Evolutionary conservation across 768 basidiomycete genomes (phyloP), one percentile per base, ranked within the genome.

Genomic region (Russula sp.): DNA sequence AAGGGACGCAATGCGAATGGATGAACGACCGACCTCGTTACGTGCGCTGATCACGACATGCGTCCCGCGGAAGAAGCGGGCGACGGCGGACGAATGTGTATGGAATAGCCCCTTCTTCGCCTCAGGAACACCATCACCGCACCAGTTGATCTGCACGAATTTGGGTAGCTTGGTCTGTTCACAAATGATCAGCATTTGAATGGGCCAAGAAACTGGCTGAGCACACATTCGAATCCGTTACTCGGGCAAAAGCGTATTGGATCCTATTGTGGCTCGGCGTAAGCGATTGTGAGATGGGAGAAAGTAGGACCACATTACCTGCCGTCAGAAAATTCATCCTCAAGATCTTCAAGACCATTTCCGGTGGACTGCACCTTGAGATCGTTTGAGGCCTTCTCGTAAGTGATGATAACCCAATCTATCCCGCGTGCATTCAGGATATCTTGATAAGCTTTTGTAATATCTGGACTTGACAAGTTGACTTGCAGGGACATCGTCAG

Each of bases 141-240:
- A 93, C 95, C 96, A 97, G 69, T 93, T 92, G 73, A 98, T 88
- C 70, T 96, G 90, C 16, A 98, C 93, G 64, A 95, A 92, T 76
- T 97, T 98, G 48, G 87, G 79, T 2, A 98, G 80, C 63, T 87
- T 78, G 69, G 82, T 91, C 89, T 96, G 68, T 56, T 59, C 5
- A 35, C 35, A 16, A 50, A 29, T 5, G 8, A 34, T 49, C 61
- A 65, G 46, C 11, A 7, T 43, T 22, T 20, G 22, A 59, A 14
- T 20, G 10, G 29, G 3, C 47, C 6, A 35, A 61, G 22, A n/a
- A 7, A 29, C 32, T 18, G 35, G 34, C 57, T 32, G 2, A 2
- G 72, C 84, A 58, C 67, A 94, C 93, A 71, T 89, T 92, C 45
- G 87, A 85, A 73, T 97, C 95, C 55, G 81, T 80, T 29, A 97